phyloP scores from a whole-genome alignment of 2,329 filamentous ascomycete species.

The Cercospora sp. region DNA sequence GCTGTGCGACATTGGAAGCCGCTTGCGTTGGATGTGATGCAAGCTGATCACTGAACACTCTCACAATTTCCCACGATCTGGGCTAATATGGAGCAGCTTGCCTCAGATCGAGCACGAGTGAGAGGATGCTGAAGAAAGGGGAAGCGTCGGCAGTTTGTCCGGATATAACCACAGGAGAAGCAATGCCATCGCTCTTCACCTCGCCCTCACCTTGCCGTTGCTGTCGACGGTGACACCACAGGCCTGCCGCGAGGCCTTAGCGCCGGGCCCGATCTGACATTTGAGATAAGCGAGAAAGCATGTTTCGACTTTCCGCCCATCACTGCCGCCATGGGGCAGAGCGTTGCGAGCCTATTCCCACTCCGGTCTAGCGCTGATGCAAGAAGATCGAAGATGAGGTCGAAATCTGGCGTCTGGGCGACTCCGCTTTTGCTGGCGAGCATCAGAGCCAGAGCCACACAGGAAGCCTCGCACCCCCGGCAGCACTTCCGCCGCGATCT shows the following conservation, averaged over 20 bases:
- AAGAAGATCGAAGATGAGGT: slow-evolving; percentile 5
- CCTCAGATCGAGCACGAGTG: neutral
- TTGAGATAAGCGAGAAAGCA: slow-evolving; percentile 12
- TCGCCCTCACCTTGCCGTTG: neutral
- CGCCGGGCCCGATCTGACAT: slow-evolving; percentile 6
- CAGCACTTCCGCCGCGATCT: neutral
- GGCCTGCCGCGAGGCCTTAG: neutral
- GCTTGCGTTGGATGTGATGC: neutral
- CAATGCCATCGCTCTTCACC: neutral
- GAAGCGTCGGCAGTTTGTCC: neutral
- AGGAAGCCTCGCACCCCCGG: neutral
- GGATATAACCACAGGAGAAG: neutral
- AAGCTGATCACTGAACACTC: neutral
- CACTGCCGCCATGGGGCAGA: neutral
- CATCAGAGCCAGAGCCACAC: neutral
- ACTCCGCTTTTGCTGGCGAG: neutral
- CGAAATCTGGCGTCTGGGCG: slow-evolving; percentile 2
- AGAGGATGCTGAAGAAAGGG: neutral
- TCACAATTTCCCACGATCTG: neutral
- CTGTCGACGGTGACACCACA: neutral
- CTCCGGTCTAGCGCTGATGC: neutral
- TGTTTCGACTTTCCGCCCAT: slow-evolving; percentile 1
- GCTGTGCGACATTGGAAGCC: neutral
- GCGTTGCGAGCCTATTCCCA: neutral
- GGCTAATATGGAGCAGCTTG: neutral